These are phyloP conservation scores for Cryptococcus floricola DNA, from an alignment of 1,284 basidiomycete genomes.

Conservation along the genomic window DNA sequence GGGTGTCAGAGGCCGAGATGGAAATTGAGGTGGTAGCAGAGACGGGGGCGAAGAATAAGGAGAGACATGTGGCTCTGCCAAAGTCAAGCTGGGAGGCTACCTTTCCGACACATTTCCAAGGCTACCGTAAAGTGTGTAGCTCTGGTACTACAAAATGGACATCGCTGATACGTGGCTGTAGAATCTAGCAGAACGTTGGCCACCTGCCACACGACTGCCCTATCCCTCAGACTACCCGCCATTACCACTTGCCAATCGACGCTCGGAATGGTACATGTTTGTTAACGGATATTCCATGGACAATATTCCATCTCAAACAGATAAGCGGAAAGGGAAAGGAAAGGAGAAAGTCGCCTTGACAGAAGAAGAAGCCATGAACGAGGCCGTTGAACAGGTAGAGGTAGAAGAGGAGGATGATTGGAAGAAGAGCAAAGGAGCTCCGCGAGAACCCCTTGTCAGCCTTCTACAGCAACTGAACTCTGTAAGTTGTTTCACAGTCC, in stretches of 20 bases:
- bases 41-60: not conserved
- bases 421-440: conserved; percentile 9
- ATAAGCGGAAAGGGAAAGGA: not conserved
- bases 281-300: conserved; percentile 15
- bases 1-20: not conserved
- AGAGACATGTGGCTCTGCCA: conserved; percentile 27
- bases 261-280: conserved; percentile 20
- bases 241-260: conserved; percentile 11
- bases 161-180: not conserved
- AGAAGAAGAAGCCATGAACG: conserved; percentile 17
- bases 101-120: conserved; percentile 31
- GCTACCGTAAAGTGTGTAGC: conserved; percentile 24
- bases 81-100: conserved; percentile 30
- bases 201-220: conserved; percentile 6
- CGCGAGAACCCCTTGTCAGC: conserved; percentile 33
- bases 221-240: conserved; percentile 19
- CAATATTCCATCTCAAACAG: not conserved
- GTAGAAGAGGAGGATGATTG: conserved; percentile 10
- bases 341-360: conserved; percentile 13
- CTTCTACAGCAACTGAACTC: conserved; percentile 25
- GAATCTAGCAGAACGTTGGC: conserved; percentile 12
- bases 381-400: conserved; percentile 12
- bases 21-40: not conserved
- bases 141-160: not conserved
- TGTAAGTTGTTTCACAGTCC: conserved; percentile 4